Base-by-base conservation (phyloP, 352 stramenopile genomes). In the Phytophthora pini region DNA sequence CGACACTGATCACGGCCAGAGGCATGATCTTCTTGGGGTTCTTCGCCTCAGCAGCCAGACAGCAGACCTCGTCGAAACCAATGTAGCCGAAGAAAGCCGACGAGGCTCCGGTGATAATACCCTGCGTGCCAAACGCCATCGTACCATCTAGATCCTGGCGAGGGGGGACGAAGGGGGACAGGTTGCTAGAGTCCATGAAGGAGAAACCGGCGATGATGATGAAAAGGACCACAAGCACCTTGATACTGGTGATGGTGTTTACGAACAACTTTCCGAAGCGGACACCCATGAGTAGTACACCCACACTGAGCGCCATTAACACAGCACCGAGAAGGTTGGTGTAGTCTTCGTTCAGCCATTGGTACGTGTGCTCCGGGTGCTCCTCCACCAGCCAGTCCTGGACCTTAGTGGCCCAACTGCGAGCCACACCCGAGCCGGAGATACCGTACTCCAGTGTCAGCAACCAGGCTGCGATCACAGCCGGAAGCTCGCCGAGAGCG, bases 31-130 rank as follows among this genome's bases (percentile, higher is more conserved):
- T 82, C 39, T 83, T 76, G 29, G 86, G 84, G 68, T 95, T 84
- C 67, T 89, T 88, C 20, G 81, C 77, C 63, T 95, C 87, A 20
- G 83, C 87, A 7, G 90, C 87, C 13, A 98, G 65, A 72, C 92
- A 98, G 68, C 90, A 97, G 22, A 98, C 87, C 67, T 98, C 94
- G 73, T 99, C 96, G 70, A 98, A 99, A n/a, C 96, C 96, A 29
- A 98, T 77, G 72, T 96, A 98, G 11, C 94, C 94, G 76, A 98
- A 98, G 77, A 98, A 98, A 12, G 89, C 92, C 13, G 87, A 87
- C 15, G 92, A 94, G 1, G 88, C 77, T 24, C 89, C 91, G 12
- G 69, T 77, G 58, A 98, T 79, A 41, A 98, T 75, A 32, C 88
- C 87, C 38, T 78, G 66, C 0, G 56, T 31, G 9, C 88, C 87